phyloP scores from a whole-genome alignment of 2,329 filamentous ascomycete genomes.

The Pezicula neosporulosa region DNA sequence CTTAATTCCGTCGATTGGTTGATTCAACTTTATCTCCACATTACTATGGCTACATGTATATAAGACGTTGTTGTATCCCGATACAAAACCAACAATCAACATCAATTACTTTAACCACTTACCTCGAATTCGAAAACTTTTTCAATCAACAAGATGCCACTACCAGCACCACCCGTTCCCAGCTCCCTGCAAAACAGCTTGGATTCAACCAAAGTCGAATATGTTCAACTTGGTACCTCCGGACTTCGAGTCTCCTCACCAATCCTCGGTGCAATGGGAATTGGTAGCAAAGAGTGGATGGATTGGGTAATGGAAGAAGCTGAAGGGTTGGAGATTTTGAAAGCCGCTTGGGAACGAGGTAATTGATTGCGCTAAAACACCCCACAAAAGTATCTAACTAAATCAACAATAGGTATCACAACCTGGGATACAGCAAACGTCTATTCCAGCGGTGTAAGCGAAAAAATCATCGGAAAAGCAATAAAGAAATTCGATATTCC shows the following conservation, averaged over 20 bases:
- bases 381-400: background rate
- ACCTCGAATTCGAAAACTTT: too few relatives aligned
- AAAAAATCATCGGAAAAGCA: conserved; percentile 53
- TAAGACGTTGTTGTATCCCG: too few relatives aligned
- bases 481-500: conserved; percentile 57
- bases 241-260: conserved; percentile 61
- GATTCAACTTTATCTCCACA: too few relatives aligned
- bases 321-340: conserved; percentile 44
- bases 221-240: conserved; percentile 53
- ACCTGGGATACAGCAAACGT: conserved; percentile 54
- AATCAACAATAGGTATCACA: conserved; percentile 39
- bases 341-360: conserved; percentile 60
- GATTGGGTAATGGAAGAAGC: conserved; percentile 56
- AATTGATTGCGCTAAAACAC: background rate
- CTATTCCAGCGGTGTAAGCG: conserved; percentile 53
- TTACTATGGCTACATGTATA: too few relatives aligned
- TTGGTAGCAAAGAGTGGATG: conserved; percentile 49
- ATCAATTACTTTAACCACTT: too few relatives aligned
- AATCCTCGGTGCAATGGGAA: conserved; percentile 62
- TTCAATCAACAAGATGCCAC: too few relatives aligned
- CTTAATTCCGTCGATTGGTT: too few relatives aligned
- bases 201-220: conserved; percentile 36
- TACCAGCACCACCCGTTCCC: background rate
- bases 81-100: too few relatives aligned
- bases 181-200: background rate